A percentile compares a stretch with the other conserved stretches of the same genome.
These are phyloP conservation scores for Bjerkandera adusta DNA, from an alignment of 1,284 basidiomycete species.

Conservation along the genomic window DNA sequence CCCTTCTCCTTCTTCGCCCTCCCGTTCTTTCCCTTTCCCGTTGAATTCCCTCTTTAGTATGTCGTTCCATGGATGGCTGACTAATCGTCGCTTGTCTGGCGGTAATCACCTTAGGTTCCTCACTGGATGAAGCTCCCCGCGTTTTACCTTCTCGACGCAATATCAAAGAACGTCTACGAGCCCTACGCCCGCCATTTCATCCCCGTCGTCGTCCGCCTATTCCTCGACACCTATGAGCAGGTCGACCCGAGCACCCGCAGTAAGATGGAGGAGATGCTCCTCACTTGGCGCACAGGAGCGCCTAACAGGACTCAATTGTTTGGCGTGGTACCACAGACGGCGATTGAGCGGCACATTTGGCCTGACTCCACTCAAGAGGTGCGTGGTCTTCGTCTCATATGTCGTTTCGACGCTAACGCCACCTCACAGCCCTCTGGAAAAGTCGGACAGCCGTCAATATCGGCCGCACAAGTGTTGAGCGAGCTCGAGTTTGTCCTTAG, in stretches of 20 bases:
- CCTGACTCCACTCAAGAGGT: conserved; percentile 39
- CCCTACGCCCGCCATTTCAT: conserved; percentile 86
- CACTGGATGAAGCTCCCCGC: conserved; percentile 90
- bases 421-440: conserved; percentile 19
- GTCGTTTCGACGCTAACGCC: not conserved
- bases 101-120: conserved; percentile 77
- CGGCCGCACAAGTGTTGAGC: conserved; percentile 73
- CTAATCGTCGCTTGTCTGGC: conserved; percentile 41
- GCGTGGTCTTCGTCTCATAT: conserved; percentile 18
- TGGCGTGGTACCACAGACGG: conserved; percentile 66
- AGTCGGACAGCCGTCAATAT: conserved; percentile 42
- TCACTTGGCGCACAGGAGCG: conserved; percentile 88
- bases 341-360: conserved; percentile 80
- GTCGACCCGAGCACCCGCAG: conserved; percentile 82
- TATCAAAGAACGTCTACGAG: conserved; percentile 91
- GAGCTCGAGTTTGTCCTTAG: conserved; percentile 77
- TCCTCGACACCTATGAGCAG: conserved; percentile 80
- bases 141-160: conserved; percentile 95
- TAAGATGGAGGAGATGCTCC: conserved; percentile 95
- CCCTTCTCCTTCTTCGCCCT: conserved; percentile 3
- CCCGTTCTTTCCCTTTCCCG: not conserved
- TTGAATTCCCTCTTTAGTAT: not conserved
- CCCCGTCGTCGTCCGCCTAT: conserved; percentile 73
- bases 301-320: conserved; percentile 83
- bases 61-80: conserved; percentile 55